Base-by-base conservation (phyloP, 805 yeast genomes). In the Suhomyces faveliae region DNA sequence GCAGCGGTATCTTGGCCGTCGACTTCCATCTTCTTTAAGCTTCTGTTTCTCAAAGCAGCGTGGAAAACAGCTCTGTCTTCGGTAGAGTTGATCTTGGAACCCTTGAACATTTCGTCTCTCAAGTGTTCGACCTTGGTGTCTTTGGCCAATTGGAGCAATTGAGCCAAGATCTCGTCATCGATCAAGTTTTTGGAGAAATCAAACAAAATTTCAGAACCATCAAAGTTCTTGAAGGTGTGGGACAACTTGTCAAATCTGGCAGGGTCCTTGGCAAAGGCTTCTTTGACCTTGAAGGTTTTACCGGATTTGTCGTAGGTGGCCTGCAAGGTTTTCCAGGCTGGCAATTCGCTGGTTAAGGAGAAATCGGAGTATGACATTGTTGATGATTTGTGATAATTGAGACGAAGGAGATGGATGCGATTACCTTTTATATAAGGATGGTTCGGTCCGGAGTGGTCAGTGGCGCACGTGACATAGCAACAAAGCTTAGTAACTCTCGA, bases 11-110 rank as follows among this genome's bases (percentile, higher is more conserved):
- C 85, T 57, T 72, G 72, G 58, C 96, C 97, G 65, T 94, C 97
- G 52, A 91, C 98, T 54, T 68, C 70, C 96, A 94, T 85, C 53
- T 83, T 82, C 71, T 80, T 85, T 74, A 83, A 71, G 50, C 94
- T 77, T 72, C 94, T 87, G 82, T 95, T 92, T 81, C 99, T 87
- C 62, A 94, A 81, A 29, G 98, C 99, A 61, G 84, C 89, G 75
- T 94, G 99, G 80, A 80, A 94, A 41, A 94, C 99, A 35, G 99
- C 98, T 73, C 96, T 83, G 73, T 83, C 87, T 76, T 94, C 99
- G 52, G 99, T 94, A 74, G 81, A 81, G 80, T 94, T 94, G 79
- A 94, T 90, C 74, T 89, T 90, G 51, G 83, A 87, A 68, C 99
- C 99, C 24, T 79, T 80, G 66, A 94, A 94, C 90, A 94, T 84